Evolutionary conservation across 768 basidiomycete species (phyloP), one percentile per base, ranked within the genome.

Genomic region (Amanita rubescens): DNA sequence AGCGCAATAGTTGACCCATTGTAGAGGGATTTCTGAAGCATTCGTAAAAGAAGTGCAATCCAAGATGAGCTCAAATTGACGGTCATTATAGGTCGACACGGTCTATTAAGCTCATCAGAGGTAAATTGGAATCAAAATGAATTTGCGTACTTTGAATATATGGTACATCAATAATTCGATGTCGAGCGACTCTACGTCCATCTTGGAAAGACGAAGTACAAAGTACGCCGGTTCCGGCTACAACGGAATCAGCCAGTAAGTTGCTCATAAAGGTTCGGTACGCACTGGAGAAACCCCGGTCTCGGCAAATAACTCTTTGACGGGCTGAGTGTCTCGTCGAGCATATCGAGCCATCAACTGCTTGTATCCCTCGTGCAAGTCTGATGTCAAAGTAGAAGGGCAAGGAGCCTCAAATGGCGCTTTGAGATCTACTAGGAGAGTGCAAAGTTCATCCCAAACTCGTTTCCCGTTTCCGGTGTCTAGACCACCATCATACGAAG

Each of bases 371-470:
- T 70, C 71, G 64, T 90, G 87, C 9, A 81, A 73, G 0, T 63
- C 57, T 17, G 77, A 78, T 24, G 70, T 59, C 17, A 73, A 57
- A 0, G 61, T 60, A 0, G 87, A 82, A n/a, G 81, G 69, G 46
- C 73, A 74, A 1, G 90, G 87, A 6, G 81, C 76, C 55, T 86
- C 84, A 22, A 85, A 67, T 5, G 82, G 83, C 27, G 81, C 75
- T 20, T 85, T 85, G 27, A 90, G 77, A 57, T 93, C 90, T 12
- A 92, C 88, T 2, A 93, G 75, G 14, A 88, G 73, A 27, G 81
- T 80, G 60, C 90, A 92, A 25, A 93, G 73, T 14, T 76, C 77
- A 60, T 91, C 87, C 91, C 91, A 93, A 1, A 87, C 82, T n/a
- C 79, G 80, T 66, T 89, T 92, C 3, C 87, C 87, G 19, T 74